A percentile compares a stretch with the other conserved stretches of the same genome.
Conservation (phyloP, 2,329 filamentous ascomycete genomes). For the Nothophoma quercina region DNA sequence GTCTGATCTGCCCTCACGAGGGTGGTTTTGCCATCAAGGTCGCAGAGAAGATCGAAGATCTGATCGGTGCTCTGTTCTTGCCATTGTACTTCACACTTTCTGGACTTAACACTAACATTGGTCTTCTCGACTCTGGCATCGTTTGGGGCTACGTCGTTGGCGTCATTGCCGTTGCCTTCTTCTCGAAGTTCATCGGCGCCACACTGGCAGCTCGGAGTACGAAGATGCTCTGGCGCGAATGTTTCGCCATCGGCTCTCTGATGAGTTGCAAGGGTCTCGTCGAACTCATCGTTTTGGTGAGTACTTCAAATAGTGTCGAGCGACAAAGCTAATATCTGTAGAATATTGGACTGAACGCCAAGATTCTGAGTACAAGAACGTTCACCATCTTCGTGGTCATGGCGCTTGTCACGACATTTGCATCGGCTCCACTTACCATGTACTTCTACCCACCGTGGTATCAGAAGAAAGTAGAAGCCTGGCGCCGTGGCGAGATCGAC, state of each 20-base stretch:
- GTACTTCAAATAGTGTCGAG: slow-evolving; percentile 30
- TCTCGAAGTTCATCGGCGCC: slow-evolving; percentile 84
- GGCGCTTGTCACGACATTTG: slow-evolving; percentile 85
- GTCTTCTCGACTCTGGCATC: slow-evolving; percentile 79
- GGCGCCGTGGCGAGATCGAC: slow-evolving; percentile 87
- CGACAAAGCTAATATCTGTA: slow-evolving; percentile 41
- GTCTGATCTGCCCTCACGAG: slow-evolving; percentile 88
- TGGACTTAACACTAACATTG: slow-evolving; percentile 86
- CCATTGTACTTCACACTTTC: slow-evolving; percentile 95
- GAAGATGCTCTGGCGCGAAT: slow-evolving; percentile 89
- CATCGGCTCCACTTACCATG: slow-evolving; percentile 78
- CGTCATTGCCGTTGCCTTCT: slow-evolving; percentile 81
- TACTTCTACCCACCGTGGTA: slow-evolving; percentile 80
- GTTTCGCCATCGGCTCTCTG: slow-evolving; percentile 82
- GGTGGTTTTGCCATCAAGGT: slow-evolving; percentile 89
- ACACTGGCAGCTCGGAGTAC: slow-evolving; percentile 77
- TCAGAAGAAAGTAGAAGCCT: slow-evolving; percentile 74
- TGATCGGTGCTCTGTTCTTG: slow-evolving; percentile 82
- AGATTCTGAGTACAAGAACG: slow-evolving; percentile 78
- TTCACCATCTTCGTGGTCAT: slow-evolving; percentile 97
- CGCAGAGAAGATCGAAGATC: slow-evolving; percentile 92
- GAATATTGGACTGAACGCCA: slow-evolving; percentile 84
- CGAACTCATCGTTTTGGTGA: slow-evolving; percentile 89
- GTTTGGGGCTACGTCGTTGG: slow-evolving; percentile 91
- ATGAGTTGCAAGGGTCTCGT: slow-evolving; percentile 98